Conservation (phyloP, 2,329 filamentous ascomycete species). For the Colletotrichum destructivum region DNA sequence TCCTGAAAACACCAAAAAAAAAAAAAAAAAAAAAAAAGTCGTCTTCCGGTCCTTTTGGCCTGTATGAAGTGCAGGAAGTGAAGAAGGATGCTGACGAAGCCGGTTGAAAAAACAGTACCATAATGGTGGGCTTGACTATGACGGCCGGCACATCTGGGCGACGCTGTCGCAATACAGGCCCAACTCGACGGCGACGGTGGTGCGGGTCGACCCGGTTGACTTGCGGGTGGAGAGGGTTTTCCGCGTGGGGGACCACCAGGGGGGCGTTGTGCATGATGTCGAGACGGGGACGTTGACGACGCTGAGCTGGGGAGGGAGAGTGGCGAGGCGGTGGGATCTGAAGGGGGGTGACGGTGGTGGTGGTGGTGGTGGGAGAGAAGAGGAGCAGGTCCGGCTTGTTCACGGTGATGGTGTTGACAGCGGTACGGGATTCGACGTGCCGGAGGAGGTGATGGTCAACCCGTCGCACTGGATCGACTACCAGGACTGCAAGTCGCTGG, state of each 20-base stretch:
- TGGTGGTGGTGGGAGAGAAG: no score
- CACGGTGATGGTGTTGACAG: constrained; percentile 38
- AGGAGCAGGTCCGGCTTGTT: constrained; percentile 48
- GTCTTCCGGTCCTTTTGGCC: background rate
- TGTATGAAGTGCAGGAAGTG: background rate
- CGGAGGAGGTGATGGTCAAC: constrained; percentile 50
- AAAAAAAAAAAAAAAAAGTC: background rate
- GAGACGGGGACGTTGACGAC: constrained; percentile 54
- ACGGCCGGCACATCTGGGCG: constrained; percentile 63
- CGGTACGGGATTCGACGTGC: constrained; percentile 45
- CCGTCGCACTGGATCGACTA: constrained; percentile 64
- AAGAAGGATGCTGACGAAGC: background rate
- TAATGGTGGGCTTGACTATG: constrained; percentile 64
- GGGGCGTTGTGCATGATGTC: constrained; percentile 61
- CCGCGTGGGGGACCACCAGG: constrained; percentile 59
- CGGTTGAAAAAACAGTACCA: no score
- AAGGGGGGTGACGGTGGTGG: background rate
- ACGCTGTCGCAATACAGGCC: constrained; percentile 63
- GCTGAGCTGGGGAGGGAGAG: constrained; percentile 63
- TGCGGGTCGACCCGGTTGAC: constrained; percentile 55
- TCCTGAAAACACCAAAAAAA: no score
- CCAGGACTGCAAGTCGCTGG: constrained; percentile 67
- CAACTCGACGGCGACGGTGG: constrained; percentile 60
- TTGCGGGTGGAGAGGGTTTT: constrained; percentile 54
- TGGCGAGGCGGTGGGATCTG: constrained; percentile 56